A percentile compares a stretch with the other conserved stretches of the same genome.
These are phyloP conservation scores for Mycena rosella DNA, from an alignment of 768 basidiomycete species.

Conservation along the genomic window DNA sequence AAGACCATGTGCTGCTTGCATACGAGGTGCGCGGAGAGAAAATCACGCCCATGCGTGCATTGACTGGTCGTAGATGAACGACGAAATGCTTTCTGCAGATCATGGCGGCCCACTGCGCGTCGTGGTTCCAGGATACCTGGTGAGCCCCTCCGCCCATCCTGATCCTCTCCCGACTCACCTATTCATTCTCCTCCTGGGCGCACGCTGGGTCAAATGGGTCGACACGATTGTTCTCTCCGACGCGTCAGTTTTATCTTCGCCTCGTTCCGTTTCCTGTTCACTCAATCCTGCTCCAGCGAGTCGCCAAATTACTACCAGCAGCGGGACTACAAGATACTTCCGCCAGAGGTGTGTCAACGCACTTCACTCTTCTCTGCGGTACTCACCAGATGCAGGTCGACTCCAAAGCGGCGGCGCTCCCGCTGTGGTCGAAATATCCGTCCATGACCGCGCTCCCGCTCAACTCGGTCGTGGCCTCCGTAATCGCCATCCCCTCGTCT, in stretches of 20 bases:
- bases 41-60: neutral
- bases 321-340: constrained; percentile 76
- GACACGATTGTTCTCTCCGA: constrained; percentile 67
- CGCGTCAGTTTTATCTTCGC: neutral
- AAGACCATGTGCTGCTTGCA: constrained; percentile 69
- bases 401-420: constrained; percentile 57
- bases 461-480: constrained; percentile 70
- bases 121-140: constrained; percentile 75
- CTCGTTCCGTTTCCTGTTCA: too few relatives aligned
- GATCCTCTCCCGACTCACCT: too few relatives aligned
- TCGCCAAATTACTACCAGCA: constrained; percentile 81
- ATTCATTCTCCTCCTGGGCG: too few relatives aligned
- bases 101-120: constrained; percentile 78
- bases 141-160: too few relatives aligned
- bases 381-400: constrained; percentile 51
- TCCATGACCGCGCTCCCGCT: constrained; percentile 70
- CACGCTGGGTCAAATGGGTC: constrained; percentile 84
- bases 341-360: constrained; percentile 55
- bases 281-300: constrained; percentile 49
- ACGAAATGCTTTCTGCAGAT: constrained; percentile 65
- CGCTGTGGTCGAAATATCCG: constrained; percentile 67
- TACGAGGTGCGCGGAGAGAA: constrained; percentile 56
- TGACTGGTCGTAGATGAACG: constrained; percentile 69
- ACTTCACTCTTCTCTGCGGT: constrained; percentile 23
- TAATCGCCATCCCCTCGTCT: constrained; percentile 42